Conservation (phyloP, 148 eudicot species). For the Silene uniflora region DNA sequence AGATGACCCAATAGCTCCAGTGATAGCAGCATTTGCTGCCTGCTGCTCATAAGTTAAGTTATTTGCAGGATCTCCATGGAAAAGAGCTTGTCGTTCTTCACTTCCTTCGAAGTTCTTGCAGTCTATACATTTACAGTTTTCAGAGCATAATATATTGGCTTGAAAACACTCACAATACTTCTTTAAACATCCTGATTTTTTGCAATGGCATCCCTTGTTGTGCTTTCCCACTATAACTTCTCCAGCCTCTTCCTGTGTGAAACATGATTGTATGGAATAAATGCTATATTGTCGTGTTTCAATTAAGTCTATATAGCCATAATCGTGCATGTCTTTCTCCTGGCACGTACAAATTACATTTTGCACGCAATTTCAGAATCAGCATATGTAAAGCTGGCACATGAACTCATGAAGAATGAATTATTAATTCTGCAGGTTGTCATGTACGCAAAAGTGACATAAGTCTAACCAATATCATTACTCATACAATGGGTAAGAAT, state of each 20-base stretch:
- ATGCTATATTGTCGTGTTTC: not conserved
- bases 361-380: not conserved
- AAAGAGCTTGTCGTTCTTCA: slow-evolving; percentile 91
- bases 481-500: not conserved
- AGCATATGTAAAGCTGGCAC: not conserved
- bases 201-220: slow-evolving; percentile 99
- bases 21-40: slow-evolving; percentile 98
- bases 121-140: slow-evolving; percentile 91
- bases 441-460: not conserved
- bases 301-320: not conserved
- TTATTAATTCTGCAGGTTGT: not conserved
- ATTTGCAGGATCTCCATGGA: slow-evolving; percentile 87
- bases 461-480: not conserved
- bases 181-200: slow-evolving; percentile 95
- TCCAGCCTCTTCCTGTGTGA: slow-evolving; percentile 70
- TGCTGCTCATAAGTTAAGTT: slow-evolving; percentile 75
- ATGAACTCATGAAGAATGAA: not conserved
- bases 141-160: slow-evolving; percentile 96
- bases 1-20: slow-evolving; percentile 94
- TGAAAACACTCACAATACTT: slow-evolving; percentile 99
- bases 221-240: slow-evolving; percentile 74
- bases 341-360: not conserved
- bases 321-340: not conserved
- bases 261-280: slow-evolving; percentile 9
- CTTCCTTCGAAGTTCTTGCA: slow-evolving; percentile 98